Conservation (phyloP, 371 early-diverging fungal species). For the Circinella minor region DNA sequence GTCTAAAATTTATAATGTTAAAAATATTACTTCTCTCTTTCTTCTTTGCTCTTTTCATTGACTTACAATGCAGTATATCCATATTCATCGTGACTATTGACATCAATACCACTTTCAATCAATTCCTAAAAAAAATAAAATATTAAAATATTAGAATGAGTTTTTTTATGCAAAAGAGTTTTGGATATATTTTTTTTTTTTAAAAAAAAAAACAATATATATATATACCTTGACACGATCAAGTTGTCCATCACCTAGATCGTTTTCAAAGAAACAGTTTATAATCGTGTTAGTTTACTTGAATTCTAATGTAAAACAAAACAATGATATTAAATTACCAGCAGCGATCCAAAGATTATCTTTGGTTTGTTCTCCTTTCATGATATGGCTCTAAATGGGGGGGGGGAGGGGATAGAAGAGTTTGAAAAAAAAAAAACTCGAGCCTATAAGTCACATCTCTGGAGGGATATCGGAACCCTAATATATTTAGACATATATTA, state of each 20-base stretch:
- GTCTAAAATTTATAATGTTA: conserved; percentile 34
- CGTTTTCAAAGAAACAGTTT: background rate
- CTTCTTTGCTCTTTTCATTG: conserved; percentile 5
- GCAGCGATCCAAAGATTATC: conserved; percentile 57
- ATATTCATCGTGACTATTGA: conserved; percentile 69
- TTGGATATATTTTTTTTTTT: background rate
- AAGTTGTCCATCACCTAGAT: conserved; percentile 49
- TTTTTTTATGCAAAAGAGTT: background rate
- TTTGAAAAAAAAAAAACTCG: background rate
- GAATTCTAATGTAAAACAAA: background rate
- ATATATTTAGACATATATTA: no score
- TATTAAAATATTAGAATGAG: background rate
- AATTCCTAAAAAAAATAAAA: conserved; percentile 36
- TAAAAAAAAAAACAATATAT: background rate
- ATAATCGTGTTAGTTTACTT: background rate
- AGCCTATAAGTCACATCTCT: background rate
- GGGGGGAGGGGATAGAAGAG: no score
- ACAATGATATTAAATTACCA: conserved; percentile 27
- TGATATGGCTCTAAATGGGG: background rate
- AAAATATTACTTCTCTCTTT: background rate
- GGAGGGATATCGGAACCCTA: no score
- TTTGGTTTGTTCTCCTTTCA: conserved; percentile 19
- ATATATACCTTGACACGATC: conserved; percentile 45
- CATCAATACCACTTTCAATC: conserved; percentile 47
- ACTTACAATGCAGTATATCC: conserved; percentile 76